Evolutionary conservation across 805 yeast genomes (phyloP), one percentile per base, ranked within the genome.

Genomic region (Lipomyces orientalis): DNA sequence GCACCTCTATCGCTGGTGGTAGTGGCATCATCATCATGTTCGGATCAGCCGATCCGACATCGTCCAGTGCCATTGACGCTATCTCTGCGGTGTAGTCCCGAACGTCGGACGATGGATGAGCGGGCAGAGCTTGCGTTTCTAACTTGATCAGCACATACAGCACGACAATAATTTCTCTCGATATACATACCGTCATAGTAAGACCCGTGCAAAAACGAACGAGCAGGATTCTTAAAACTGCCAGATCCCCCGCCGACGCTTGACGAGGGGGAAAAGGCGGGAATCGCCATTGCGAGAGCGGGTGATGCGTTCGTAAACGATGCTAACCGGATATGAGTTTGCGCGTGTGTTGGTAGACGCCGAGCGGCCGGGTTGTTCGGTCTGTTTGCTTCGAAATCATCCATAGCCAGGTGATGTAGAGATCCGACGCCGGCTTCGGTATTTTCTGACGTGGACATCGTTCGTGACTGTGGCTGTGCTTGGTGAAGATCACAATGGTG

Each of bases 41-140:
- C 16, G 61, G 37, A 22, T 37, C 46, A 14, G 58, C 25, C 9
- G 58, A 43, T 3, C 51, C 46, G 25, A 25, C 35, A 37, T 67
- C 70, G 4, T 58, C 60, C 14, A 70, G 66, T 4, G 73, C 73
- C 39, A 67, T 25, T 7, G 60, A 56, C 10, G 73, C 73, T 14
- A 70, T 54, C 60, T 70, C 73, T 2, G 73, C 73, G 9, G 73
- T 70, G 54, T 64, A 63, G 37, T 65, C 71, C 43, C 73, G 63
- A n/a, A 67, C 52, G 22, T 58, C 51, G 16, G 65, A 35, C 35
- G 54, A 29, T 9, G 51, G 56, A 16, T 25, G 49, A n/a, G 51
- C 33, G 33, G 29, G 43, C 29, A 10, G 58, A 33, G 31, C 58
- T 19, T n/a, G 37, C 16, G 33, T 16, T 60, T 29, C 62, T 25